Evolutionary conservation across 257 asterid species (phyloP), one percentile per base, ranked within the genome.

Genomic region (Jaltomata sinuosa): DNA sequence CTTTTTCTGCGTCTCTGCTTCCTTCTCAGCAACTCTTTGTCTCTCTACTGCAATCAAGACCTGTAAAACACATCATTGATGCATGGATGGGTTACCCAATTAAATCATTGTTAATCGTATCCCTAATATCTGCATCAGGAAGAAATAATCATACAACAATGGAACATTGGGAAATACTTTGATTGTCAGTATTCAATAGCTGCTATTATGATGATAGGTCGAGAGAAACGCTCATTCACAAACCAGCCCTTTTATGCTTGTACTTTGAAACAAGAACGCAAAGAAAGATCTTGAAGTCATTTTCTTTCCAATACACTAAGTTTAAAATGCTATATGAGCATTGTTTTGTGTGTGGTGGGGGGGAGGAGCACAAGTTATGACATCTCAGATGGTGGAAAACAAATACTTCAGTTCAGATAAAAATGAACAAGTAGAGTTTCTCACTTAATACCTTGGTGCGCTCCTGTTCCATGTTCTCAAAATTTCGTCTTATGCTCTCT

Each of bases 381-480:
- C 19, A 4, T 54, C 74, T 65, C 45, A 67, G 27, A 31, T 38
- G 79, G 49, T 4, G 11, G 53, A 38, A 69, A 69, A 69, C 16
- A 67, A 69, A 38, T 38, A 9, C 12, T 27, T 47, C 16, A 27
- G 40, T 15, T 47, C 5, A 0, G 16, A 47, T 15, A 47, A 25
- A 47, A 16, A 67, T n/a, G 61, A 45, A 8, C 9, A 27, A 15
- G 38, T 16, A 45, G 25, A 47, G 16, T 27, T 76, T 11, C 27
- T 61, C 59, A 15, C 42, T 42, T 22, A 76, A 27, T 76, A 95
- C 99, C 97, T 97, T 97, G 83, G 99, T 97, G 57, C 99, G 97
- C 91, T 97, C 98, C 88, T 95, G 97, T 90, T 97, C 99, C 99
- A 95, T 97, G 87, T 93, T 93, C 88, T 89, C 93, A 85, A 97